These are phyloP conservation scores for Lecanicillium sp. DNA, from an alignment of 2,329 filamentous ascomycete species.

Conservation along the genomic window DNA sequence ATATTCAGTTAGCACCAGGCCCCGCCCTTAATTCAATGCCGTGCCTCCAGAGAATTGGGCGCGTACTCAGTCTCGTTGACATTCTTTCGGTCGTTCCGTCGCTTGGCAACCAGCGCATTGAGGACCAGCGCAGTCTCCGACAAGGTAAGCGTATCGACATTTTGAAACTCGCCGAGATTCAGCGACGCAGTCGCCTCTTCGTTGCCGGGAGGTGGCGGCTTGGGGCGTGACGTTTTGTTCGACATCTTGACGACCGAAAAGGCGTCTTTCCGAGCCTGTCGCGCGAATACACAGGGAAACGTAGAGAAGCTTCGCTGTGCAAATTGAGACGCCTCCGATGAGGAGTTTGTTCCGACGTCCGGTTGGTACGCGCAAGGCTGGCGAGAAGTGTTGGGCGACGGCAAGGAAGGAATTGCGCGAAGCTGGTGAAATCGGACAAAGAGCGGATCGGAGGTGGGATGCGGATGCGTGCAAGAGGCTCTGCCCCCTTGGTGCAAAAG, in stretches of 20 bases:
- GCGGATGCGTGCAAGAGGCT: too few relatives aligned
- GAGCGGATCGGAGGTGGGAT: too few relatives aligned
- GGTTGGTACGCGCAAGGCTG: too few relatives aligned
- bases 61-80: constrained; percentile 76
- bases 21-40: too few relatives aligned
- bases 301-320: too few relatives aligned
- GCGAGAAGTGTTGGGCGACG: too few relatives aligned
- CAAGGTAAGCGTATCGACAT: constrained; percentile 84
- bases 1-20: constrained; percentile 4
- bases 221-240: constrained; percentile 53
- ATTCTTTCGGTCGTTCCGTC: constrained; percentile 71
- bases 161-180: constrained; percentile 86
- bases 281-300: neutral
- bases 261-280: neutral
- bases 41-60: constrained; percentile 1
- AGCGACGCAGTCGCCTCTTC: constrained; percentile 79
- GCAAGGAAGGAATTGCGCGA: neutral
- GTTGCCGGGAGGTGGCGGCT: constrained; percentile 64
- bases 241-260: constrained; percentile 18
- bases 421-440: neutral
- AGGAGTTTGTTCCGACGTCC: too few relatives aligned
- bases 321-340: too few relatives aligned
- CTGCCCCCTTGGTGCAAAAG: too few relatives aligned
- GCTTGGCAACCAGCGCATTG: constrained; percentile 76
- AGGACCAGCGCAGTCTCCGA: constrained; percentile 90